Conservation (phyloP, 2,329 filamentous ascomycete genomes). For the Xylariaceae sp. region DNA sequence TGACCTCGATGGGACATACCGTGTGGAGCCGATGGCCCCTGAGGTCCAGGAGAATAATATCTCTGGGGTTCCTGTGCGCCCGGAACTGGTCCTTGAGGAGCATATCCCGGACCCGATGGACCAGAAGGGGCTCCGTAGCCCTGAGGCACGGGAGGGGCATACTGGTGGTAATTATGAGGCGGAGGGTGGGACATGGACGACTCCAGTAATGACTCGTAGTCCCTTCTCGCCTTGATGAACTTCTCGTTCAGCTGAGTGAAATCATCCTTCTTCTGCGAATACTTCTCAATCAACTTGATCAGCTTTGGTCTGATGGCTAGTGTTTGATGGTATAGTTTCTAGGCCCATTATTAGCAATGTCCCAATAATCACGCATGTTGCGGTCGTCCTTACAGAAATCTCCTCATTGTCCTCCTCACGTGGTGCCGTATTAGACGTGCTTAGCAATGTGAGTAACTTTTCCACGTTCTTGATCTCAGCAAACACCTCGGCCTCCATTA, state of each 20-base stretch:
- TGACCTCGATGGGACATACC: slow-evolving; percentile 32
- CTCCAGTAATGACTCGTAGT: slow-evolving; percentile 94
- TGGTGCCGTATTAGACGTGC: slow-evolving; percentile 73
- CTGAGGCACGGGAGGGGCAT: slow-evolving; percentile 45
- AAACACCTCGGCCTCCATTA: slow-evolving; percentile 77
- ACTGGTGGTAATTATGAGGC: slow-evolving; percentile 70
- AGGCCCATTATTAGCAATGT: slow-evolving; percentile 31
- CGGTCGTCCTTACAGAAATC: slow-evolving; percentile 61
- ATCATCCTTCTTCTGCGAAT: slow-evolving; percentile 99
- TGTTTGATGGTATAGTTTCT: slow-evolving; percentile 85
- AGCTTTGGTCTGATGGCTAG: slow-evolving; percentile 91
- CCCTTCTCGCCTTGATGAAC: slow-evolving; percentile 95
- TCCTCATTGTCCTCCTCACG: slow-evolving; percentile 94
- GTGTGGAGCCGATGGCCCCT: slow-evolving; percentile 35
- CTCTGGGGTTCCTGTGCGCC: slow-evolving; percentile 56
- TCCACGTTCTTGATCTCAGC: slow-evolving; percentile 60
- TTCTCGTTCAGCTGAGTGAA: slow-evolving; percentile 98
- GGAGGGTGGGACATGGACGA: slow-evolving; percentile 94
- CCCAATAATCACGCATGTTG: neutral
- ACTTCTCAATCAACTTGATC: slow-evolving; percentile 97
- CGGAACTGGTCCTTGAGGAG: slow-evolving; percentile 39
- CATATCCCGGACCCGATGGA: slow-evolving; percentile 33
- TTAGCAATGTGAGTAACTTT: slow-evolving; percentile 78
- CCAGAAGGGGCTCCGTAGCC: slow-evolving; percentile 39
- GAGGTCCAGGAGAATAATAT: slow-evolving; percentile 61